Conservation (phyloP, 179 eudicot species). For the Drosera spatulata region DNA sequence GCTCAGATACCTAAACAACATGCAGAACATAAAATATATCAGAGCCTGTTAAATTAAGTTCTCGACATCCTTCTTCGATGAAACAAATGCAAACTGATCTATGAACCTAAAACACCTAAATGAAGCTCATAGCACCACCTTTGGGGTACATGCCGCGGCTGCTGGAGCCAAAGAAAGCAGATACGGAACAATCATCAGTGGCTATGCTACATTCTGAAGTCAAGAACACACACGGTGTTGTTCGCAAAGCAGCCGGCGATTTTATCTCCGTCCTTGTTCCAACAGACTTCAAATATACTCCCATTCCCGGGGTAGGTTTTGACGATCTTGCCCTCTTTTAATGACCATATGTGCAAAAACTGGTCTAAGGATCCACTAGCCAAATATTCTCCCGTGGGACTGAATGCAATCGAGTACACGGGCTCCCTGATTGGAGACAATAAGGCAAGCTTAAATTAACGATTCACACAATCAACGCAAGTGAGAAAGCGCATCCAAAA, state of each 20-base stretch:
- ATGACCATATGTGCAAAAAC: conserved; percentile 70
- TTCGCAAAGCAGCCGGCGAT: conserved; percentile 73
- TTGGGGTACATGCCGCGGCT: not conserved
- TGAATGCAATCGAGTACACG: conserved; percentile 81
- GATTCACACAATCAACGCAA: too few relatives aligned
- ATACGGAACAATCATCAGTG: not conserved
- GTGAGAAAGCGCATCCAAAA: too few relatives aligned
- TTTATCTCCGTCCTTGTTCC: conserved; percentile 88
- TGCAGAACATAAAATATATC: too few relatives aligned
- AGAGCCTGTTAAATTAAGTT: too few relatives aligned
- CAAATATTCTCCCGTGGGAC: conserved; percentile 72
- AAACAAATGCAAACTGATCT: too few relatives aligned
- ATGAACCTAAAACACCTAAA: too few relatives aligned
- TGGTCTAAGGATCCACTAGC: conserved; percentile 80
- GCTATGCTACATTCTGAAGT: conserved; percentile 49
- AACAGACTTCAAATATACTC: conserved; percentile 81
- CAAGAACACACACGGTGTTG: conserved; percentile 62
- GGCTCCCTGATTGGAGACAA: conserved; percentile 51
- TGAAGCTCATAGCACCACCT: too few relatives aligned
- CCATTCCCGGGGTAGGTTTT: conserved; percentile 67
- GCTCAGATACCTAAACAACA: too few relatives aligned
- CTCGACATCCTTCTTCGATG: too few relatives aligned
- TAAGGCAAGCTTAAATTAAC: not conserved
- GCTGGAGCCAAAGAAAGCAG: not conserved
- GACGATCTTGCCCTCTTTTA: conserved; percentile 62